Conservation (phyloP, 129 eudicot species). For the Pittosporum tobira region DNA sequence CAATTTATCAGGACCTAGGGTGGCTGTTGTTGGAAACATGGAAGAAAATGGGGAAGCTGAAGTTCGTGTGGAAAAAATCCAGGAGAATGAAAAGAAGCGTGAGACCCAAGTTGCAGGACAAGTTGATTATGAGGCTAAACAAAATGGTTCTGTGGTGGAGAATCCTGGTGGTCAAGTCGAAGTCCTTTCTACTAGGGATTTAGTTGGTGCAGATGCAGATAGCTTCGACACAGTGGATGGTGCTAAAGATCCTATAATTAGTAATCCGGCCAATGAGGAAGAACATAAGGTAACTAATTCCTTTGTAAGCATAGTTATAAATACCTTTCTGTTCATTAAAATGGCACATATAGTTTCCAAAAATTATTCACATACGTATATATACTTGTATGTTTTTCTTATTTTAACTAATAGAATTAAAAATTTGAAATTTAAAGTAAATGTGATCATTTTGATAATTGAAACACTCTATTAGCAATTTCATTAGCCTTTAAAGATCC, state of each 20-base stretch:
- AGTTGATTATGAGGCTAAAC: slow-evolving; percentile 22
- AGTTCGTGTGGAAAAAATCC: background rate
- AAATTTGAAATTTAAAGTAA: no score
- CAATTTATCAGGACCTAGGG: slow-evolving; percentile 34
- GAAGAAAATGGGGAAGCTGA: slow-evolving; percentile 33
- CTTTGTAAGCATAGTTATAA: no score
- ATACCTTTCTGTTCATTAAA: no score
- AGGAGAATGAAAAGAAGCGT: slow-evolving; percentile 4
- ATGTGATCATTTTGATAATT: no score
- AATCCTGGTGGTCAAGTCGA: slow-evolving; percentile 1
- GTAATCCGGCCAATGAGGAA: slow-evolving; percentile 1
- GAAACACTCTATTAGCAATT: no score
- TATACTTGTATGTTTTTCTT: no score
- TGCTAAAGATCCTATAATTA: slow-evolving; percentile 7
- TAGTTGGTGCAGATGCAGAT: slow-evolving; percentile 12
- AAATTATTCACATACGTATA: no score
- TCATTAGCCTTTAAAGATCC: no score
- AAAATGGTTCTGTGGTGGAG: slow-evolving; percentile 20
- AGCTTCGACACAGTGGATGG: slow-evolving; percentile 9
- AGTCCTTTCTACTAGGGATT: slow-evolving; percentile 3
- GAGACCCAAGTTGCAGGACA: slow-evolving; percentile 21
- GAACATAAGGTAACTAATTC: slow-evolving; percentile 1
- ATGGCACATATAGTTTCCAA: no score
- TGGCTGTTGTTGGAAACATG: slow-evolving; percentile 32
- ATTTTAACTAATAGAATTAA: no score